These are phyloP conservation scores for Saccharomyces mikatae DNA, from an alignment of 805 yeast species.

Conservation along the genomic window DNA sequence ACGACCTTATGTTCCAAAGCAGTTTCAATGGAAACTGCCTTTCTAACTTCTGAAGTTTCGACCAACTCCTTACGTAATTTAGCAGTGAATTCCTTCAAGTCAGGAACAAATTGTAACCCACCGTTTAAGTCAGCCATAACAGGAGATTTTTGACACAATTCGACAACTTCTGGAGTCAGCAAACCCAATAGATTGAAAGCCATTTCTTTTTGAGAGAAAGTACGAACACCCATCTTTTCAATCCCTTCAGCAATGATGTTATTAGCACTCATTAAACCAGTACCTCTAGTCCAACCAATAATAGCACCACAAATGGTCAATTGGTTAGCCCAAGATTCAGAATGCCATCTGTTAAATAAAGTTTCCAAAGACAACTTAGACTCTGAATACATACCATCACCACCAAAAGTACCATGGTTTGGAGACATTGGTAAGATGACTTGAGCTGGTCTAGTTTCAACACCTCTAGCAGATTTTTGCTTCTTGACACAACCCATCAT, in stretches of 20 bases:
- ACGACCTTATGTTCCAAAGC: slow-evolving; percentile 77
- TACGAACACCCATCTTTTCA: slow-evolving; percentile 91
- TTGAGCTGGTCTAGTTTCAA: slow-evolving; percentile 97
- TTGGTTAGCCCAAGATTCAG: slow-evolving; percentile 93
- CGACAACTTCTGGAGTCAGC: slow-evolving; percentile 75
- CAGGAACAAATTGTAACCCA: slow-evolving; percentile 89
- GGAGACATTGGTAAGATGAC: slow-evolving; percentile 95
- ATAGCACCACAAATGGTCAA: slow-evolving; percentile 96
- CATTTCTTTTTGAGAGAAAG: slow-evolving; percentile 98
- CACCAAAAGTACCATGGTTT: slow-evolving; percentile 97
- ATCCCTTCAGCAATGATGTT: slow-evolving; percentile 96
- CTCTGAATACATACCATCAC: slow-evolving; percentile 97
- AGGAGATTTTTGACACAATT: slow-evolving; percentile 86
- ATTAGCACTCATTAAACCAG: slow-evolving; percentile 97
- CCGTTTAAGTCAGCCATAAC: slow-evolving; percentile 98
- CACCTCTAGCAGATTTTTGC: slow-evolving; percentile 65
- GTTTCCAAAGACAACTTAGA: slow-evolving; percentile 94
- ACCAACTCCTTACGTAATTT: slow-evolving; percentile 62
- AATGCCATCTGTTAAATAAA: slow-evolving; percentile 95
- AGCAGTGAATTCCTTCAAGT: slow-evolving; percentile 81
- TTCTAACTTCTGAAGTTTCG: slow-evolving; percentile 84
- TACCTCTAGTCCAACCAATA: slow-evolving; percentile 99
- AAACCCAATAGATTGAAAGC: slow-evolving; percentile 96
- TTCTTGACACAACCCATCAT: slow-evolving; percentile 84
- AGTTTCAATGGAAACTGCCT: slow-evolving; percentile 90